Evolutionary conservation across 345 rosid species (phyloP), one percentile per base, ranked within the genome.

Genomic region (Lagerstroemia speciosa): DNA sequence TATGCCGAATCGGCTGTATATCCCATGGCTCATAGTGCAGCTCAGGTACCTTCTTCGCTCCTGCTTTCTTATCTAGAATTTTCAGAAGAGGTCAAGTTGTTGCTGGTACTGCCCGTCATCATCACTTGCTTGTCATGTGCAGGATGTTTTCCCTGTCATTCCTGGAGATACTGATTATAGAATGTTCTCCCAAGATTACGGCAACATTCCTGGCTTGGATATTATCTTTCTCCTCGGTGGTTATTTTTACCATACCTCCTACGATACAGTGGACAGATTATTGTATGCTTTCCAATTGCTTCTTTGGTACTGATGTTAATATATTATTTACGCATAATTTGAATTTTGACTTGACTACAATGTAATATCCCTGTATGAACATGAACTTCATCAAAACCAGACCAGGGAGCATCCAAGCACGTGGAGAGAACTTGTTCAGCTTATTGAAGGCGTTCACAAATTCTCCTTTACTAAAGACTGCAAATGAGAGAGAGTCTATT

Each of bases 361-460:
- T 75, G 76, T 80, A 61, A 77, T 74, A 22, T 48, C 71, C 29
- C 31, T 40, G 50, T 16, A 71, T 27, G 43, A 65, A 71, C 81
- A 69, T 55, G 69, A 71, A 22, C 71, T 62, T 70, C 70, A 19
- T 70, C 50, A 71, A 36, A 78, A 79, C 73, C 86, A 94, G 99
- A 83, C 98, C 99, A 71, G 99, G 99, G 67, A 91, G 95, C 85
- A 80, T 94, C 80, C 99, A 94, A 87, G 98, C 91, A 30, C 98
- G 98, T 55, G 99, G 99, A 77, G 98, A 94, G 15, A 94, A 94
- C 80, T 86, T 94, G 71, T 62, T 85, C 71, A 83, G 89, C 68
- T 29, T 90, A 32, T 81, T 89, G 53, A 89, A 91, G 81, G 93
- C 87, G 65, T 94, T 94, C 57, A 67, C 93, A 29, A 89, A 82